These are phyloP conservation scores for Parvularia atlantis DNA, from an alignment of 78 protist species.

Conservation along the genomic window DNA sequence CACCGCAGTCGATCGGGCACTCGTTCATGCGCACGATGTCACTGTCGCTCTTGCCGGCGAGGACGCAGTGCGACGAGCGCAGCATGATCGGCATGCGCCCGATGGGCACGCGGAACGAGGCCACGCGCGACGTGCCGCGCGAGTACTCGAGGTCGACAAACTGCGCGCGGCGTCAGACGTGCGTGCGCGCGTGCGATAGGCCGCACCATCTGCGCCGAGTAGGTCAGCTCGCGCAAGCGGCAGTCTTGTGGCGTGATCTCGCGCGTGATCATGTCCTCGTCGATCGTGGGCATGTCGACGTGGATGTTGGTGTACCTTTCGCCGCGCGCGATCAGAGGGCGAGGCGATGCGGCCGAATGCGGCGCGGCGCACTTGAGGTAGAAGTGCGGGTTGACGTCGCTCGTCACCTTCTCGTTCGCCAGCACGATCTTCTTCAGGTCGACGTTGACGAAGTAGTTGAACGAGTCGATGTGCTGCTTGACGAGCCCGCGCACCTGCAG, in stretches of 20 bases:
- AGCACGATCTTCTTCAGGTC: slow-evolving; percentile 61
- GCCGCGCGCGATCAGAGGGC: not conserved
- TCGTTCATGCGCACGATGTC: slow-evolving; percentile 83
- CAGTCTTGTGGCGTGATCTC: slow-evolving; percentile 84
- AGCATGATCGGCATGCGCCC: slow-evolving; percentile 98
- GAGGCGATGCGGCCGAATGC: not conserved
- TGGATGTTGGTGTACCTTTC: slow-evolving; percentile 51
- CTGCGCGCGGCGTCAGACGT: no score
- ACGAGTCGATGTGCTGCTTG: slow-evolving; percentile 93
- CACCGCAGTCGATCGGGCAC: slow-evolving; percentile 96
- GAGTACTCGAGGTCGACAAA: slow-evolving; percentile 83
- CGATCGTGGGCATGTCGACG: slow-evolving; percentile 64
- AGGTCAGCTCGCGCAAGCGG: slow-evolving; percentile 96
- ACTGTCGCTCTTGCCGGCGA: slow-evolving; percentile 41
- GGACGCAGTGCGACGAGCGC: slow-evolving; percentile 73
- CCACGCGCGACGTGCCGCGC: slow-evolving; percentile 29
- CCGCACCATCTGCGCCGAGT: slow-evolving; percentile 82
- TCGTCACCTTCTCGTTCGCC: slow-evolving; percentile 65
- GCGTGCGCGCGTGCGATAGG: no score
- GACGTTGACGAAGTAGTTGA: slow-evolving; percentile 77
- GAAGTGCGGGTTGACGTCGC: slow-evolving; percentile 71
- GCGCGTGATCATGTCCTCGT: slow-evolving; percentile 33
- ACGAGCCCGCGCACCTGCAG: slow-evolving; percentile 79
- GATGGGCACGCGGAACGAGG: slow-evolving; percentile 47
- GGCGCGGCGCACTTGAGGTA: slow-evolving; percentile 38